Conservation (phyloP, 2,329 filamentous ascomycete species). For the Fusarium illudens region DNA sequence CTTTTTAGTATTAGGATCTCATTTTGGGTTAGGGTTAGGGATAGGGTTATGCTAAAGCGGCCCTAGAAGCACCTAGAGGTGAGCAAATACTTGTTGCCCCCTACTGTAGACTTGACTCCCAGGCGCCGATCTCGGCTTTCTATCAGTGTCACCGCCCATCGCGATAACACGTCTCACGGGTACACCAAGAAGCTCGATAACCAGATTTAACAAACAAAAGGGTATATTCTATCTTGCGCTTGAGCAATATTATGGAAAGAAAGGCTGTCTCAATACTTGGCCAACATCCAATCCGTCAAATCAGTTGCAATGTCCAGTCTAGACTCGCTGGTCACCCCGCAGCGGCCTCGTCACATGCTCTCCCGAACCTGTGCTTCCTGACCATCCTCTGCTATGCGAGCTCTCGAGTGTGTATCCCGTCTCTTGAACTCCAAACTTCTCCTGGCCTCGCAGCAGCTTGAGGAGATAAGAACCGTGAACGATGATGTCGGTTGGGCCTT, state of each 20-base stretch:
- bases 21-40: no score
- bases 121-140: not conserved
- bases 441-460: conserved; percentile 34
- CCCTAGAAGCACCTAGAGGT: no score
- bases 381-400: conserved; percentile 7
- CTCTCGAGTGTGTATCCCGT: conserved; percentile 28
- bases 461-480: conserved; percentile 45
- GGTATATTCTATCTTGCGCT: conserved; percentile 8
- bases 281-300: not conserved
- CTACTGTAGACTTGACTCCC: not conserved
- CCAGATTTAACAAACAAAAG: not conserved
- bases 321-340: conserved; percentile 13
- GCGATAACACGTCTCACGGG: not conserved
- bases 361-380: conserved; percentile 6
- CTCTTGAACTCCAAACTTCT: conserved; percentile 20
- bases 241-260: not conserved
- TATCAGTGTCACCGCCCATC: not conserved
- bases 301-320: not conserved
- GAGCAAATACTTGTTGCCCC: no score
- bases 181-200: not conserved
- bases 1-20: no score
- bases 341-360: conserved; percentile 3
- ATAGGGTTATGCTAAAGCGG: no score
- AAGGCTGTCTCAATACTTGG: not conserved
- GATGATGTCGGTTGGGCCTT: conserved; percentile 41